Evolutionary conservation across 2,329 filamentous ascomycete species (phyloP).

Genomic region (Aspergillus fumigatiaffinis): DNA sequence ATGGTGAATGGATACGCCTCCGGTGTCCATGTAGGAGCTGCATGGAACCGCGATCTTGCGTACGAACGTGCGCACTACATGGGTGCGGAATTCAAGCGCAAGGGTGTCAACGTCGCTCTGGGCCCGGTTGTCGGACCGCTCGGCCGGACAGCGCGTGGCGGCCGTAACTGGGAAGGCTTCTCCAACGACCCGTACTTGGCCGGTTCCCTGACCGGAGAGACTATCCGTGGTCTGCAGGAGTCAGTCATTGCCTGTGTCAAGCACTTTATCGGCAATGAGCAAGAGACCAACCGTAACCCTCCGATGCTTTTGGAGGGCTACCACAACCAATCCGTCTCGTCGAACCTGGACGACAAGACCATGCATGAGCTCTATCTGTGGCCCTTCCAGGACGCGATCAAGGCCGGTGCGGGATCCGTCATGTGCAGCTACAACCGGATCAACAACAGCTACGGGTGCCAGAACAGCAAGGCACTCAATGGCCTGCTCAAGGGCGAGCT

Average conservation of each 20-base stretch:
- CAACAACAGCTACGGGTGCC: slow-evolving; percentile 76
- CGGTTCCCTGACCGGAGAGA: slow-evolving; percentile 33
- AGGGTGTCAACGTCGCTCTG: slow-evolving; percentile 39
- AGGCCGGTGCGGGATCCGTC: slow-evolving; percentile 54
- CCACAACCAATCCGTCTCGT: slow-evolving; percentile 46
- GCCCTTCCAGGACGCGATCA: slow-evolving; percentile 61
- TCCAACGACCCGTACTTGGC: slow-evolving; percentile 41
- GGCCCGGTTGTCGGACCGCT: slow-evolving; percentile 41
- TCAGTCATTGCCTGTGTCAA: slow-evolving; percentile 37
- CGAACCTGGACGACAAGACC: slow-evolving; percentile 63
- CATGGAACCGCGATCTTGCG: slow-evolving; percentile 54
- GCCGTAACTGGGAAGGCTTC: slow-evolving; percentile 46
- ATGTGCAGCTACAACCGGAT: slow-evolving; percentile 55
- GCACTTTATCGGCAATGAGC: slow-evolving; percentile 60
- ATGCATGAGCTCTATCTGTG: slow-evolving; percentile 64
- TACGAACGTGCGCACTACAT: slow-evolving; percentile 52
- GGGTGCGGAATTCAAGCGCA: slow-evolving; percentile 55
- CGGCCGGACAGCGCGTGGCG: slow-evolving; percentile 38
- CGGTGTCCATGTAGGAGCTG: slow-evolving; percentile 39
- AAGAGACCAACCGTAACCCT: slow-evolving; percentile 42
- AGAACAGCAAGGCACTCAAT: slow-evolving; percentile 74
- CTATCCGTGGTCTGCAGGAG: slow-evolving; percentile 40
- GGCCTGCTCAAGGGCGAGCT: slow-evolving; percentile 73
- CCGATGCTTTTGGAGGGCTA: slow-evolving; percentile 31
- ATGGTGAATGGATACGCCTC: slow-evolving; percentile 43